Conservation (phyloP, 2,329 filamentous ascomycete species). For the Stagonosporopsis cucurbitacearum region DNA sequence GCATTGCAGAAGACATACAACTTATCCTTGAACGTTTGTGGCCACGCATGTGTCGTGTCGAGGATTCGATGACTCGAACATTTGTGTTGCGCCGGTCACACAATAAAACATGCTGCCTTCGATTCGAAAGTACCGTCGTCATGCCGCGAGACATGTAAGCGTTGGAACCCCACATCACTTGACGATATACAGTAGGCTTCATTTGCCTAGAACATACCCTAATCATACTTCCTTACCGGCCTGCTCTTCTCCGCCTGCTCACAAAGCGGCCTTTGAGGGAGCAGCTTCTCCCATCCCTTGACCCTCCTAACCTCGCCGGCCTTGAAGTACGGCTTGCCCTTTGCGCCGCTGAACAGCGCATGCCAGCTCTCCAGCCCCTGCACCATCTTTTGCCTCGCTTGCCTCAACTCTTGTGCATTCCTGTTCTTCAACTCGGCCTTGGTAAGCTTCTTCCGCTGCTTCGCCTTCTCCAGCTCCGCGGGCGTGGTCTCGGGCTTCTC, state of each 20-base stretch:
- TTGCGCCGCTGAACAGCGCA: conserved; percentile 72
- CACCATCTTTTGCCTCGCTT: conserved; percentile 69
- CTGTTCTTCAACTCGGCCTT: conserved; percentile 55
- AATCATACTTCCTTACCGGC: conserved; percentile 57
- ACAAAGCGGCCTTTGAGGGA: conserved; percentile 71
- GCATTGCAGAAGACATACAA: not conserved
- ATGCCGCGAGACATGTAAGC: not conserved
- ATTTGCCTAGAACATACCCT: not conserved
- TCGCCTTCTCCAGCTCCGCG: conserved; percentile 39
- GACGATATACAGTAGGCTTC: not conserved
- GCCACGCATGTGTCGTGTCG: not conserved
- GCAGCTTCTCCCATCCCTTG: conserved; percentile 65
- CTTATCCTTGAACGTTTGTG: too few species aligned
- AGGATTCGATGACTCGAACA: too few species aligned
- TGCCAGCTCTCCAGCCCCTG: conserved; percentile 81
- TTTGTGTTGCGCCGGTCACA: too few species aligned
- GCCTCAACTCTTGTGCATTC: conserved; percentile 67
- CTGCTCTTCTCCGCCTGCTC: conserved; percentile 70
- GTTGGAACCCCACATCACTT: not conserved
- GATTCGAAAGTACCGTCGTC: too few species aligned
- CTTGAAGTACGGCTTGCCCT: conserved; percentile 79
- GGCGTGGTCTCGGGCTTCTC: conserved; percentile 40
- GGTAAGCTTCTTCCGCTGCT: conserved; percentile 27
- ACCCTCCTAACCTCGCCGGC: conserved; percentile 75
- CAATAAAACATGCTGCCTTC: too few species aligned